Evolutionary conservation across 352 stramenopile genomes (phyloP).

Genomic region (Globisporangium alternatum): DNA sequence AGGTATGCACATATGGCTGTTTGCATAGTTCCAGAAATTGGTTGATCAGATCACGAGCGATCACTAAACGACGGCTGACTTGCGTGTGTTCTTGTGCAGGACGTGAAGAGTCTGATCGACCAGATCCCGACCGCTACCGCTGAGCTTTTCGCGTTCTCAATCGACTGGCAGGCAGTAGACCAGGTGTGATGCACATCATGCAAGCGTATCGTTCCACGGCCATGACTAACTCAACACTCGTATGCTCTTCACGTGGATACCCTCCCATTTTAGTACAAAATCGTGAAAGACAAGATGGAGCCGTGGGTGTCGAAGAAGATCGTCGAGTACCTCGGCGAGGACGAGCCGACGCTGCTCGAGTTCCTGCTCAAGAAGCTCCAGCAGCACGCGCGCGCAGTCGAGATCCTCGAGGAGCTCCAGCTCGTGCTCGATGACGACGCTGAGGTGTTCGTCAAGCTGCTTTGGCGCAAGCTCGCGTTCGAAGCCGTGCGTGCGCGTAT

Average conservation of each 20-base stretch:
- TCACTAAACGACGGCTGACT: background rate
- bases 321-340: slow-evolving; percentile 49
- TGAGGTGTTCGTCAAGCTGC: slow-evolving; percentile 45
- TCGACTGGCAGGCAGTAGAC: slow-evolving; percentile 38
- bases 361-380: slow-evolving; percentile 46
- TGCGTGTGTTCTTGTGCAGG: slow-evolving; percentile 12
- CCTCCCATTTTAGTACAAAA: slow-evolving; percentile 13
- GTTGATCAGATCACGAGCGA: background rate
- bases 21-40: background rate
- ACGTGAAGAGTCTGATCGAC: slow-evolving; percentile 41
- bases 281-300: slow-evolving; percentile 41
- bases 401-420: slow-evolving; percentile 35
- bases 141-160: slow-evolving; percentile 34
- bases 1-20: slow-evolving; percentile 10
- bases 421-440: slow-evolving; percentile 48
- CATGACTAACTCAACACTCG: background rate
- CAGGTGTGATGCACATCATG: slow-evolving; percentile 10
- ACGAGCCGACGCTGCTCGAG: slow-evolving; percentile 38
- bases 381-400: slow-evolving; percentile 21
- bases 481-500: slow-evolving; percentile 29
- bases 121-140: slow-evolving; percentile 38
- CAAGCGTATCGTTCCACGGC: background rate
- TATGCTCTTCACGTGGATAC: background rate
- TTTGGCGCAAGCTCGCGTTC: slow-evolving; percentile 58
- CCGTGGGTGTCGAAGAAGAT: slow-evolving; percentile 52